phyloP scores from a whole-genome alignment of 495 filamentous ascomycete genomes.

The Podospora australis region DNA sequence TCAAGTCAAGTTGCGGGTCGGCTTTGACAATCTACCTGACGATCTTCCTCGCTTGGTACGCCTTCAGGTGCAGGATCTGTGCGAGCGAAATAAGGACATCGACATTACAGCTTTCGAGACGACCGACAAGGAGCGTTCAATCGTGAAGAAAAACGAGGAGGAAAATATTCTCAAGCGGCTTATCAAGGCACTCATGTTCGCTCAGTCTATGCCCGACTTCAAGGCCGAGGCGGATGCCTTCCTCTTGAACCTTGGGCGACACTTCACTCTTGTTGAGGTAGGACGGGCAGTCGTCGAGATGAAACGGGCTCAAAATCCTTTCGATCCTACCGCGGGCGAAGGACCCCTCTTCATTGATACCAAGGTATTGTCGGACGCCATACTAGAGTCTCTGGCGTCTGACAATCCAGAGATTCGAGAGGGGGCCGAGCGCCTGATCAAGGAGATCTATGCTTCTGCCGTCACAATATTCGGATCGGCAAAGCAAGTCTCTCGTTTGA shows the following conservation, averaged over 20 bases:
- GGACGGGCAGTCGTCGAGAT: slow-evolving; percentile 69
- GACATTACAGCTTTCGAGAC: slow-evolving; percentile 57
- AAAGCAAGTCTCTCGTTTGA: slow-evolving; percentile 60
- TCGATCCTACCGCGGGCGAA: slow-evolving; percentile 78
- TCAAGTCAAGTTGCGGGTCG: slow-evolving; percentile 84
- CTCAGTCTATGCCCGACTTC: slow-evolving; percentile 75
- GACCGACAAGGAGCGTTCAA: slow-evolving; percentile 72
- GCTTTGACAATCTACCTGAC: slow-evolving; percentile 79
- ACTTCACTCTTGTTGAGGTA: slow-evolving; percentile 89
- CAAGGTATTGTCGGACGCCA: slow-evolving; percentile 77
- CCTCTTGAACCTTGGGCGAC: slow-evolving; percentile 71
- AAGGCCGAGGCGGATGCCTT: slow-evolving; percentile 63
- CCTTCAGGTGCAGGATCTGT: slow-evolving; percentile 79
- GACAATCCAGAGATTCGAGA: slow-evolving; percentile 75
- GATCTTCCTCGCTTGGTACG: slow-evolving; percentile 79
- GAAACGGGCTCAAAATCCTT: slow-evolving; percentile 64
- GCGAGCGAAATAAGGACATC: slow-evolving; percentile 57
- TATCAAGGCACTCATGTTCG: slow-evolving; percentile 81
- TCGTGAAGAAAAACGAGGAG: slow-evolving; percentile 77
- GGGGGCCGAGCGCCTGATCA: slow-evolving; percentile 70
- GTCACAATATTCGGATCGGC: slow-evolving; percentile 70
- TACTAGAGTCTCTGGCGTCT: slow-evolving; percentile 80
- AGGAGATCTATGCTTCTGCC: slow-evolving; percentile 70
- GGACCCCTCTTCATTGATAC: slow-evolving; percentile 80
- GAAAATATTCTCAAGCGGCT: slow-evolving; percentile 76